A percentile compares a stretch with the other conserved stretches of the same genome.
Evolutionary conservation across 805 yeast species (phyloP).

Genomic region (Ogataea salicorniae): DNA sequence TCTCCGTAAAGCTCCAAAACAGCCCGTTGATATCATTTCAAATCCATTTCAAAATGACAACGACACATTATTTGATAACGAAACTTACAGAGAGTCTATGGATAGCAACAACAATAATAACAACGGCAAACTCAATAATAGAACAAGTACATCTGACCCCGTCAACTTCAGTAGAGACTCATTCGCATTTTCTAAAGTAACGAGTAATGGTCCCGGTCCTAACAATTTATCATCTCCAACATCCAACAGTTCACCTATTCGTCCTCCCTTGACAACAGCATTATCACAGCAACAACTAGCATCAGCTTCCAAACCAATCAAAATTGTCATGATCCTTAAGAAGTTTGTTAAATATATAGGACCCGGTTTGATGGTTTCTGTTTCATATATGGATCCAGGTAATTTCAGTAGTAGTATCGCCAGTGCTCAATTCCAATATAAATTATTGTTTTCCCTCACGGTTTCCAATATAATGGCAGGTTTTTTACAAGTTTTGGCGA

Average conservation of each 20-base stretch:
- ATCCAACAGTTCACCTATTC: neutral
- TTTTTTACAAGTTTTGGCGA: conserved; percentile 76
- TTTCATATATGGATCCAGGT: conserved; percentile 97
- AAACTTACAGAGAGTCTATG: neutral
- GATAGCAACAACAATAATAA: neutral
- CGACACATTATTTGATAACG: neutral
- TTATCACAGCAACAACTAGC: too few relatives aligned
- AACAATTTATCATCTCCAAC: neutral
- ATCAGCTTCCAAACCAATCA: conserved; percentile 4
- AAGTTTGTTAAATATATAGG: conserved; percentile 58
- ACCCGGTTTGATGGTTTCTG: conserved; percentile 92
- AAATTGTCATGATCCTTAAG: conserved; percentile 12
- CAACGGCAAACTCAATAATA: neutral
- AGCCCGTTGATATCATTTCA: too few relatives aligned
- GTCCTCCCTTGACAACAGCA: neutral
- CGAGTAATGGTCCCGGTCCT: neutral
- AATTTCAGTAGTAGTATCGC: conserved; percentile 93
- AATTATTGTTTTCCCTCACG: conserved; percentile 70
- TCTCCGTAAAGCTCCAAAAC: neutral
- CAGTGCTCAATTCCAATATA: conserved; percentile 68
- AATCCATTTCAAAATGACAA: too few relatives aligned
- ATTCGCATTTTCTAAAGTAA: neutral
- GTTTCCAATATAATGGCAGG: conserved; percentile 84
- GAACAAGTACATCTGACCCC: neutral
- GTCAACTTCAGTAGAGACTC: conserved; percentile 1